These are phyloP conservation scores for Chlorella vulgaris DNA, from an alignment of 139 green algal genomes.

Conservation along the genomic window DNA sequence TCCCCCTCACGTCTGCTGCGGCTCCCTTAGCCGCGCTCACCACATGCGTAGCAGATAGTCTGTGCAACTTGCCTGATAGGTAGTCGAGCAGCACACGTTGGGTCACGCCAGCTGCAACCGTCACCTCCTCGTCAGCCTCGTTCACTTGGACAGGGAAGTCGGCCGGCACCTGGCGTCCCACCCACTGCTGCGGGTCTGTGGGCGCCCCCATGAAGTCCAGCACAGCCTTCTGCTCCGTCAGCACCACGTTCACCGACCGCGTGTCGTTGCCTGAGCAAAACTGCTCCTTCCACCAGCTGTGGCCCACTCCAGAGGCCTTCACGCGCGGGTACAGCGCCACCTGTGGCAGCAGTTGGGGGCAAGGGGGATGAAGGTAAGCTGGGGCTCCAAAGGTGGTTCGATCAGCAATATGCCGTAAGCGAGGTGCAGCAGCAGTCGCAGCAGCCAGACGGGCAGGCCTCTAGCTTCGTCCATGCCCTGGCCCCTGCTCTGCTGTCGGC, in stretches of 20 bases:
- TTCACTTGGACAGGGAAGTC: constrained; percentile 59
- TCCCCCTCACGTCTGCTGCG: too few relatives aligned
- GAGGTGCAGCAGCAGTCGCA: too few relatives aligned
- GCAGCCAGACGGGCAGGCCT: too few relatives aligned
- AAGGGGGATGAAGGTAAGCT: too few relatives aligned
- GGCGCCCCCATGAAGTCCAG: constrained; percentile 39
- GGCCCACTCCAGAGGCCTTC: constrained; percentile 65
- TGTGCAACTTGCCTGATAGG: constrained; percentile 43
- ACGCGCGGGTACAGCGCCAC: constrained; percentile 49
- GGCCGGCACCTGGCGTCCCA: background rate
- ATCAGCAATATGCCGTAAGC: too few relatives aligned
- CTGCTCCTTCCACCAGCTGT: constrained; percentile 70
- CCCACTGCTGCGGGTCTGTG: constrained; percentile 16
- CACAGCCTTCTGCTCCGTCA: constrained; percentile 51
- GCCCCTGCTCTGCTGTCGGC: too few relatives aligned
- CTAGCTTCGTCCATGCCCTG: too few relatives aligned
- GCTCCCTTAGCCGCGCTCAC: too few relatives aligned
- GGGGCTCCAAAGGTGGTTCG: too few relatives aligned
- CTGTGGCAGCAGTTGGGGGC: background rate
- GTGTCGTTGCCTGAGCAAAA: constrained; percentile 50
- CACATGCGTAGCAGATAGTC: too few relatives aligned
- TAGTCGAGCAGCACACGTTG: constrained; percentile 80
- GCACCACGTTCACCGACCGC: constrained; percentile 30
- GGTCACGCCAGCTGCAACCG: constrained; percentile 71
- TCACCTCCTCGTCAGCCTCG: constrained; percentile 66